phyloP scores from a whole-genome alignment of 306 rosid genomes.

The Glycine tomentella region DNA sequence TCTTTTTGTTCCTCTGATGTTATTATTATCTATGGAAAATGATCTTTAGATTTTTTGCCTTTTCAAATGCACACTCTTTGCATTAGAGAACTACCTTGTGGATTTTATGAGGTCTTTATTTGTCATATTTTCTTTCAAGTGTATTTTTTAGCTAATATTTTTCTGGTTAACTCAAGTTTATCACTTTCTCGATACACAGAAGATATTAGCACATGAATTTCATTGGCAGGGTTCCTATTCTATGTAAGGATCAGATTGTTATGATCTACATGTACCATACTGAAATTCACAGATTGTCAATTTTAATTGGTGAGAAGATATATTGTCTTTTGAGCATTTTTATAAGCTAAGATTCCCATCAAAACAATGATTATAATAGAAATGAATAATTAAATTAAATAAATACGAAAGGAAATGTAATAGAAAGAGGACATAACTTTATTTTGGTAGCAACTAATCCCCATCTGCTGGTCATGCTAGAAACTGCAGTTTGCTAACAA shows the following conservation, averaged over 20 bases:
- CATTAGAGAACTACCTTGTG: slow-evolving; percentile 13
- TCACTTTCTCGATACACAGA: background rate
- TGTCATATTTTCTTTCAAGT: slow-evolving; percentile 2
- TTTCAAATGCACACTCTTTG: slow-evolving; percentile 20
- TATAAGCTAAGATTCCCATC: slow-evolving; percentile 22
- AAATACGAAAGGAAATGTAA: slow-evolving; percentile 25
- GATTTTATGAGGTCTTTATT: slow-evolving; percentile 13
- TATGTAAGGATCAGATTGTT: slow-evolving; percentile 15
- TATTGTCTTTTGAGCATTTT: slow-evolving; percentile 5
- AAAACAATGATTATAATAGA: background rate
- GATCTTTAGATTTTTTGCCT: slow-evolving; percentile 22
- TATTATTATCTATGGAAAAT: slow-evolving; percentile 3
- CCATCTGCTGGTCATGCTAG: slow-evolving; percentile 4
- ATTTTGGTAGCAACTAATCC: slow-evolving; percentile 24
- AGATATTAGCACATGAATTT: background rate
- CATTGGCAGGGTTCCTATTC: background rate
- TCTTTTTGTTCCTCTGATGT: slow-evolving; percentile 10
- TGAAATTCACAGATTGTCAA: slow-evolving; percentile 6
- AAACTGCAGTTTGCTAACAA: background rate
- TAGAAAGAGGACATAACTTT: slow-evolving; percentile 22
- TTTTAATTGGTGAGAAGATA: slow-evolving; percentile 23
- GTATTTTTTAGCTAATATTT: background rate
- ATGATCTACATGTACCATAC: background rate
- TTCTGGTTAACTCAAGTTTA: slow-evolving; percentile 27
- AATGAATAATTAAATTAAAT: background rate